Evolutionary conservation across 169 alveolate genomes (phyloP).

Genomic region (Plasmodium berghei): DNA sequence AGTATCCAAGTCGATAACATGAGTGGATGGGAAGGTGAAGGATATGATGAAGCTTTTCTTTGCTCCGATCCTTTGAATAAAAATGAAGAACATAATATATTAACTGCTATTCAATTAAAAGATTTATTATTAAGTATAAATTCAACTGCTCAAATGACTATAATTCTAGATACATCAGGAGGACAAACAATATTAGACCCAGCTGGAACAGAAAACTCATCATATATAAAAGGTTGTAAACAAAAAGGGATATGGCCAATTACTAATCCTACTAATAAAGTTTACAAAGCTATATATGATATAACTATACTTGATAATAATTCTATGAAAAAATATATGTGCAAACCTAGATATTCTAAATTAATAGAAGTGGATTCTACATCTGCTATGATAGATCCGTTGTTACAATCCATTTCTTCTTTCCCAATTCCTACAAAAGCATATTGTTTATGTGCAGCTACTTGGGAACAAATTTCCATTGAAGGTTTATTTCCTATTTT

Average conservation of each 20-base stretch:
- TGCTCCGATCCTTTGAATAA: conserved; percentile 88
- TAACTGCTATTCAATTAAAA: conserved; percentile 87
- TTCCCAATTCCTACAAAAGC: conserved; percentile 81
- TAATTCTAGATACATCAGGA: conserved; percentile 90
- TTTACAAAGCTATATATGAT: conserved; percentile 87
- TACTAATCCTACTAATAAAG: conserved; percentile 90
- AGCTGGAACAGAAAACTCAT: conserved; percentile 83
- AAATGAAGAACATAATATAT: conserved; percentile 81
- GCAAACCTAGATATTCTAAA: conserved; percentile 89
- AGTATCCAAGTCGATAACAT: conserved; percentile 92
- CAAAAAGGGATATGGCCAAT: conserved; percentile 93
- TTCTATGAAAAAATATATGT: conserved; percentile 88
- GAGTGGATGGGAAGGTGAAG: conserved; percentile 95
- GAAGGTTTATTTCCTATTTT: conserved; percentile 87
- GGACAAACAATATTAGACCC: conserved; percentile 93
- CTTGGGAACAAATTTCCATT: conserved; percentile 87
- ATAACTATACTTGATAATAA: conserved; percentile 84
- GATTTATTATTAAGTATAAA: conserved; percentile 84
- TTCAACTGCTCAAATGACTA: conserved; percentile 83
- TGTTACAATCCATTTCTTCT: conserved; percentile 81
- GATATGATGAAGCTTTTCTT: conserved; percentile 93
- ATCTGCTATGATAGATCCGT: conserved; percentile 86
- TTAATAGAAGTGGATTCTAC: conserved; percentile 88
- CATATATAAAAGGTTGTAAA: conserved; percentile 92
- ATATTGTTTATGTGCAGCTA: conserved; percentile 89